Evolutionary conservation across 352 stramenopile species (phyloP).

Genomic region (Phytopythium chamaehyphon): DNA sequence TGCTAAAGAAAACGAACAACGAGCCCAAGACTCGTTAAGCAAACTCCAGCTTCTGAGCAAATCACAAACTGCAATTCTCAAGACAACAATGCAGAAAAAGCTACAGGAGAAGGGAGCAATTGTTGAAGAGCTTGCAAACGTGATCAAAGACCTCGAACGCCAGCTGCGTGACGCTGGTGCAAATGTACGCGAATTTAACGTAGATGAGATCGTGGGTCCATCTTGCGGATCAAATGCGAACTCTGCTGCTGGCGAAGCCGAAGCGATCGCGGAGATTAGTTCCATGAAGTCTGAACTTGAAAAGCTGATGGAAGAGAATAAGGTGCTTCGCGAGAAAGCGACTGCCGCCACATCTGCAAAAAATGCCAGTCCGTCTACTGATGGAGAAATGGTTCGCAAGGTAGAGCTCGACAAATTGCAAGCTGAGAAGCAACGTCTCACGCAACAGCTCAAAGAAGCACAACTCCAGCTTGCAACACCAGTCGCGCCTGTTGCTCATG

Average conservation of each 20-base stretch:
- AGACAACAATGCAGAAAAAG: conserved; percentile 81
- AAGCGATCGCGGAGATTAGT: conserved; percentile 53
- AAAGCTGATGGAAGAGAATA: conserved; percentile 67
- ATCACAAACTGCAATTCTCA: conserved; percentile 79
- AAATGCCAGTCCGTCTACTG: background rate
- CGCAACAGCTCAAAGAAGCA: conserved; percentile 55
- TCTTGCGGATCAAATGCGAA: conserved; percentile 2
- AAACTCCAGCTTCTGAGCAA: conserved; percentile 85
- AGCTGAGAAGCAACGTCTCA: conserved; percentile 46
- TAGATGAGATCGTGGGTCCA: conserved; percentile 13
- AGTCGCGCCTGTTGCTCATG: background rate
- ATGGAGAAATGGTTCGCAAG: conserved; percentile 21
- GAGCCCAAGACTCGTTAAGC: conserved; percentile 69
- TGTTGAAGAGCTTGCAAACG: conserved; percentile 54
- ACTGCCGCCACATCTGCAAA: conserved; percentile 10
- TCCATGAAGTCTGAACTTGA: conserved; percentile 76
- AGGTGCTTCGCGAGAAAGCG: conserved; percentile 30
- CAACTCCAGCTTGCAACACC: conserved; percentile 44
- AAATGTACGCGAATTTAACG: conserved; percentile 39
- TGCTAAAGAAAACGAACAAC: conserved; percentile 63
- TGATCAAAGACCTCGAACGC: conserved; percentile 60
- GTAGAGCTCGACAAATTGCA: conserved; percentile 47
- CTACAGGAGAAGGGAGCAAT: conserved; percentile 61
- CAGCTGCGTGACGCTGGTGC: conserved; percentile 55
- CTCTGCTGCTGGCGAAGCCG: conserved; percentile 23